phyloP scores from a whole-genome alignment of 2,329 filamentous ascomycete genomes.

The Alternaria brassicae region DNA sequence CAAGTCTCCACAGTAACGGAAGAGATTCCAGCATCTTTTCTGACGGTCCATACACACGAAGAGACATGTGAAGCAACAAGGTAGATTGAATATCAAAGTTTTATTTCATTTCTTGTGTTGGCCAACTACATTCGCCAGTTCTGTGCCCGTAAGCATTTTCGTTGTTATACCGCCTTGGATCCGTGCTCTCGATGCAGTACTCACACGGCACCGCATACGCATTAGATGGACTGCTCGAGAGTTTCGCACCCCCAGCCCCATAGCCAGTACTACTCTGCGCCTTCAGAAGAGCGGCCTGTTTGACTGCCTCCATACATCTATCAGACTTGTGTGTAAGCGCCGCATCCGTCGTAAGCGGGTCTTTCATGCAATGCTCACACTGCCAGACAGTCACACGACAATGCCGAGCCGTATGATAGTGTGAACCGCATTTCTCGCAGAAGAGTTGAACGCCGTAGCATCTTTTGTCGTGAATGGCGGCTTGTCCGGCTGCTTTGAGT shows the following conservation, averaged over 20 bases:
- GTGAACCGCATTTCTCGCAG: not conserved
- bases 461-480: not conserved
- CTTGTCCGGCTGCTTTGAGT: not conserved
- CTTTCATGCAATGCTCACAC: not conserved
- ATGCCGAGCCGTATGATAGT: not conserved
- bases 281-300: not conserved
- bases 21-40: not conserved
- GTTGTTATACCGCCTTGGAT: slow-evolving; percentile 3
- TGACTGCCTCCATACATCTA: not conserved
- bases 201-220: slow-evolving; percentile 8
- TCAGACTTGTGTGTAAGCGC: not conserved
- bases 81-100: not conserved
- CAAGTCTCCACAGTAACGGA: not conserved
- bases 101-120: not conserved
- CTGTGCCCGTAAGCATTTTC: slow-evolving; percentile 7
- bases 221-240: not conserved
- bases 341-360: not conserved
- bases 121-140: slow-evolving; percentile 7
- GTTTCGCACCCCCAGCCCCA: not conserved
- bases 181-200: slow-evolving; percentile 4
- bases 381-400: not conserved
- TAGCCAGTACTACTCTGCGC: not conserved
- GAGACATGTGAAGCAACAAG: no score
- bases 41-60: not conserved
- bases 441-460: not conserved